Evolutionary conservation across 768 basidiomycete species (phyloP).

Genomic region (Sutorius australiensis): DNA sequence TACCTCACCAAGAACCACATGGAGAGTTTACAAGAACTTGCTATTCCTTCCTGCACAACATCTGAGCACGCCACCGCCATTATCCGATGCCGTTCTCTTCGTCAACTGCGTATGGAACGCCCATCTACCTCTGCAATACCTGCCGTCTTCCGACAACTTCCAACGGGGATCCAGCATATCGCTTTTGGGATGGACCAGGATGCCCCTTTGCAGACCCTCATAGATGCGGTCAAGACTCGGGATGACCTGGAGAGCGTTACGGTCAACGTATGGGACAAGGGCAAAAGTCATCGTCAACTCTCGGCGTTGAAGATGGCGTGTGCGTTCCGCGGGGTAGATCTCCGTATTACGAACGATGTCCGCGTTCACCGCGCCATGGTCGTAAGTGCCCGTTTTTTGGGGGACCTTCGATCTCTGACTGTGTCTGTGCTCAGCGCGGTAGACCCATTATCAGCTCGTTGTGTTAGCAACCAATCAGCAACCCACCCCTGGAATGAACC

Average conservation of each 20-base stretch:
- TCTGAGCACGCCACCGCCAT: constrained; percentile 45
- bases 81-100: constrained; percentile 47
- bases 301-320: constrained; percentile 60
- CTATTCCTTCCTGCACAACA: constrained; percentile 52
- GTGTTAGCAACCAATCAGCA: constrained; percentile 17
- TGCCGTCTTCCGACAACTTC: constrained; percentile 45
- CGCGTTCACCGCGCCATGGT: constrained; percentile 48
- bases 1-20: constrained; percentile 50
- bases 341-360: constrained; percentile 50
- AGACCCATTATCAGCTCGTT: constrained; percentile 9
- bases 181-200: constrained; percentile 60
- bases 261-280: constrained; percentile 52
- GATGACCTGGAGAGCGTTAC: constrained; percentile 46
- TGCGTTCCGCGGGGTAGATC: constrained; percentile 54
- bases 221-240: constrained; percentile 50
- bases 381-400: constrained; percentile 36
- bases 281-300: constrained; percentile 47
- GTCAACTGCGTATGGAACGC: constrained; percentile 55
- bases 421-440: constrained; percentile 19
- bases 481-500: neutral
- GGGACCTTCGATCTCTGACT: constrained; percentile 11
- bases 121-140: constrained; percentile 39
- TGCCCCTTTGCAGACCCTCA: constrained; percentile 49
- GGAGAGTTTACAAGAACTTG: constrained; percentile 47
- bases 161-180: constrained; percentile 49